Percentiles rank a stretch among this genome's conserved stretches.
Evolutionary conservation across 345 rosid species (phyloP).

Genomic region (Eucalyptus pauciflora): DNA sequence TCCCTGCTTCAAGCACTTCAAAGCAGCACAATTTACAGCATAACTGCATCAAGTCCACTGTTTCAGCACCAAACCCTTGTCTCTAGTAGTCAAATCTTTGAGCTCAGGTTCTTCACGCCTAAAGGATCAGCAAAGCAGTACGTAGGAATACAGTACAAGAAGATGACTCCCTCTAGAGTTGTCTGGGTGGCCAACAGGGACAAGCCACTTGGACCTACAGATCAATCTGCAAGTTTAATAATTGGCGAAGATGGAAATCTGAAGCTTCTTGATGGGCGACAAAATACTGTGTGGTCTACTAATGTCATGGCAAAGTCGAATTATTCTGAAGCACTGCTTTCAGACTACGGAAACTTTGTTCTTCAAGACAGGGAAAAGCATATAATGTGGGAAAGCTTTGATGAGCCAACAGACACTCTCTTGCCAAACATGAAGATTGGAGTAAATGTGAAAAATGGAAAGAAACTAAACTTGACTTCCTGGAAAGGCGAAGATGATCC

Average conservation of each 20-base stretch:
- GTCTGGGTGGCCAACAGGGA: slow-evolving; percentile 43
- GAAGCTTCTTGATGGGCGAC: not conserved
- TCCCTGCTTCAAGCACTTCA: not conserved
- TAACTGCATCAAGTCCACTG: not conserved
- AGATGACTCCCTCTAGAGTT: not conserved
- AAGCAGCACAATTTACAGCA: not conserved
- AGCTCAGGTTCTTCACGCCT: not conserved
- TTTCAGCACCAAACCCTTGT: not conserved
- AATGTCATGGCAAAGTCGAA: not conserved
- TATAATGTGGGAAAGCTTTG: slow-evolving; percentile 28
- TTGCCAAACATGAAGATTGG: slow-evolving; percentile 28
- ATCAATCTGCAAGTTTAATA: not conserved
- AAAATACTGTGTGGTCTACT: slow-evolving; percentile 9
- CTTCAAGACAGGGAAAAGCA: not conserved
- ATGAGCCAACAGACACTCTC: slow-evolving; percentile 20
- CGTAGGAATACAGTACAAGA: not conserved
- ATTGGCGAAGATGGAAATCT: slow-evolving; percentile 6
- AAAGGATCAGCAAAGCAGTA: not conserved
- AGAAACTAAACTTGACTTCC: slow-evolving; percentile 5
- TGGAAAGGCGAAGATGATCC: slow-evolving; percentile 24
- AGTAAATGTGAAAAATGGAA: not conserved
- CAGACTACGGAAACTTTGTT: slow-evolving; percentile 24
- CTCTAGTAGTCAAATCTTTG: not conserved
- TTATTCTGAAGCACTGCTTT: slow-evolving; percentile 1
- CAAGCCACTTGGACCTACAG: slow-evolving; percentile 6